phyloP scores from a whole-genome alignment of 2,329 filamentous ascomycete genomes.

The Xylaria sp. region DNA sequence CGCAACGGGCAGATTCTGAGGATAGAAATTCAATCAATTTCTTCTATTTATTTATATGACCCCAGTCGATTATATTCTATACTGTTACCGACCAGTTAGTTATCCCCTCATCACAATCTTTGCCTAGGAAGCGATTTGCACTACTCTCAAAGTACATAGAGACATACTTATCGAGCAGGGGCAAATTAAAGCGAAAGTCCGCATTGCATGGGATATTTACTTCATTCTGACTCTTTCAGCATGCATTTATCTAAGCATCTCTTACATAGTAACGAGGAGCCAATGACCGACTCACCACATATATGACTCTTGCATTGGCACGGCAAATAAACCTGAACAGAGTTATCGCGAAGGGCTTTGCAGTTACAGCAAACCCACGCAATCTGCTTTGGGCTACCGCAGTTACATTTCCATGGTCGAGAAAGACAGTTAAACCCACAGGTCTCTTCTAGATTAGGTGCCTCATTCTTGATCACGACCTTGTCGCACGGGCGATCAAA shows the following conservation, averaged over 20 bases:
- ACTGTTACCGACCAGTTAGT: not conserved
- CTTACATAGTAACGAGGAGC: conserved; percentile 23
- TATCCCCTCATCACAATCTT: not conserved
- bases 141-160: not conserved
- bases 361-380: conserved; percentile 41
- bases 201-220: not conserved
- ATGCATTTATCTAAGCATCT: conserved; percentile 18
- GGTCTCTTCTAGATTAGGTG: conserved; percentile 36
- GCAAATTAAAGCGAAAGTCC: not conserved
- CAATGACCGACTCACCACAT: conserved; percentile 19
- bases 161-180: not conserved
- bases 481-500: conserved; percentile 27
- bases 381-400: conserved; percentile 37
- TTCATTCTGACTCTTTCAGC: not conserved
- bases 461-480: not conserved
- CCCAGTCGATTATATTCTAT: not conserved
- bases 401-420: conserved; percentile 40
- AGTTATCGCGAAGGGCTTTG: conserved; percentile 25
- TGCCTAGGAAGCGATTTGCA: not conserved
- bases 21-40: conserved; percentile 33
- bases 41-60: not conserved
- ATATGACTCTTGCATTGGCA: conserved; percentile 35
- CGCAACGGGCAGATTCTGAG: not conserved
- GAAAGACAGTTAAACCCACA: conserved; percentile 41
- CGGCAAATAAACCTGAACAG: conserved; percentile 21